Base-by-base conservation (phyloP, 495 filamentous ascomycete genomes). In the Apiosordaria backusii region DNA sequence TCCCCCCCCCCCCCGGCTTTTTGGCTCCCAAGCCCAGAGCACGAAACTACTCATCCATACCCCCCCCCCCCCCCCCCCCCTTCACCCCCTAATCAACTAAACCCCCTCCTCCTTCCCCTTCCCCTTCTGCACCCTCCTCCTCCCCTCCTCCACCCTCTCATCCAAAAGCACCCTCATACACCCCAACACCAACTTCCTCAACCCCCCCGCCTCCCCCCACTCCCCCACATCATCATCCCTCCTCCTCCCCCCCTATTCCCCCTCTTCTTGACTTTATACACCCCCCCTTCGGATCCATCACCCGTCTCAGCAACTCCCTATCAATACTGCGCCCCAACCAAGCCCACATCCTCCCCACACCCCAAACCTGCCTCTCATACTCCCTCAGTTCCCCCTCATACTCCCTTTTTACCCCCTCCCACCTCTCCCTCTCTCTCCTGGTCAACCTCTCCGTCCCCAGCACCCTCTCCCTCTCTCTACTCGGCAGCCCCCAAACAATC, bases 341-440 rank as follows among this genome's bases (percentile, higher is more conserved):
- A 23, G 22, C 57, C 24, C 26, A 26, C 57, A 23, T 25, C 57
- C 16, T 16, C 16, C 26, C 26, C 16, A 25, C 25, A 4, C 5
- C 57, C 57, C 57, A 59, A 59, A 59, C 22, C 57, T 27, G 22
- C 57, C 24, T 59, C 16, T 18, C 16, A 26, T 59, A 59, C 57
- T 16, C 26, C 57, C 18, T 18, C 57, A 59, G 7, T 16, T 27
- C 24, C 57, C 16, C 18, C 24, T 59, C 13, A 15, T 27, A 23
- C 57, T 7, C n/a, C 57, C 16, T 16, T 23, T 3, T 23, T 4
- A 16, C 16, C 23, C 16, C 16, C 16, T 18, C 26, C 57, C 24
- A 59, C 24, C 1, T 23, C 23, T 6, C 6, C 24, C 15, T 22
- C 24, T 59, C 22, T 1, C 4, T 6, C 19, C 1, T 1, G 22